Percentiles rank a stretch among this genome's conserved stretches.
phyloP scores from a whole-genome alignment of 148 eudicot species.

The Euryodendron excelsum region DNA sequence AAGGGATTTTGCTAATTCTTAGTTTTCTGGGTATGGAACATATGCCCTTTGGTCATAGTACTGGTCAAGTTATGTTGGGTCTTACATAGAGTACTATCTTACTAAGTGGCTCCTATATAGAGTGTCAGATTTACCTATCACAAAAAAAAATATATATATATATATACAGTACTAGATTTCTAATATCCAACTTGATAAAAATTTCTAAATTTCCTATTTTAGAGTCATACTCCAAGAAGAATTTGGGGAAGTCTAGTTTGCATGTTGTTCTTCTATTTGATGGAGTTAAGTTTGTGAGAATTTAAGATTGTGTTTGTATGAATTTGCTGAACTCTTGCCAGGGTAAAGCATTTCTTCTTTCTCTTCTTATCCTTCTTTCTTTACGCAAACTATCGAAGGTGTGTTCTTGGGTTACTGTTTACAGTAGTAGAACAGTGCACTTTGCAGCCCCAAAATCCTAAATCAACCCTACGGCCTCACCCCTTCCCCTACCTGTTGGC shows the following conservation, averaged over 20 bases:
- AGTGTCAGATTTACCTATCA: too few species aligned
- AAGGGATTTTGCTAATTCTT: background rate
- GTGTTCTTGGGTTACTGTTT: too few species aligned
- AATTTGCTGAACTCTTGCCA: background rate
- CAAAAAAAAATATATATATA: too few species aligned
- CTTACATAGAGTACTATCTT: too few species aligned
- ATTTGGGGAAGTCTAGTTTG: background rate
- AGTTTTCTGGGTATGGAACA: background rate
- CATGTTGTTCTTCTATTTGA: background rate
- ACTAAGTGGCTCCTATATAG: too few species aligned
- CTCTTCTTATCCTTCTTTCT: too few species aligned
- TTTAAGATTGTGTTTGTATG: background rate
- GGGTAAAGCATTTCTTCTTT: too few species aligned
- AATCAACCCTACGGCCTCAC: background rate
- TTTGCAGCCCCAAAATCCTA: too few species aligned
- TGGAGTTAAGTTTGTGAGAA: background rate
- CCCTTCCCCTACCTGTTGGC: background rate
- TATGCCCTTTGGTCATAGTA: background rate
- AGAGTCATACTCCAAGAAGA: background rate
- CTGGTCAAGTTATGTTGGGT: background rate
- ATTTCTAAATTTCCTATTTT: background rate
- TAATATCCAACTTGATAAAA: too few species aligned
- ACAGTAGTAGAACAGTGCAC: too few species aligned
- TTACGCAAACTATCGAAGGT: too few species aligned
- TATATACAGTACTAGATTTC: too few species aligned